Percentiles rank a stretch among this genome's conserved stretches.
Conservation (phyloP, 2,329 filamentous ascomycete species). For the Fusarium euwallaceae region DNA sequence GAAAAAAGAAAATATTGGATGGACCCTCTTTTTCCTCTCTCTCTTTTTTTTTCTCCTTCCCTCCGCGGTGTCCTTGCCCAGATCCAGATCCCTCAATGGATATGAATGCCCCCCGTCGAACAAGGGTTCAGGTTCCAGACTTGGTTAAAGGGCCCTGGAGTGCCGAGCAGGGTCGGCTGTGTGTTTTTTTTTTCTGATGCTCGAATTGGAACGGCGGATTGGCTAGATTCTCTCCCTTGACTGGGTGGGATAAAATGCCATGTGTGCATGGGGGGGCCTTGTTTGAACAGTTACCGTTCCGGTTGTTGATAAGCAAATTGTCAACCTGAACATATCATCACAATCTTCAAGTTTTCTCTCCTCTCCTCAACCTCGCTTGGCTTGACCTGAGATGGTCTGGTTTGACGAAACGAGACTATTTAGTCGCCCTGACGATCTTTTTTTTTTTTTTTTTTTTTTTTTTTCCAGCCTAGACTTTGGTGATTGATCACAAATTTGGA, state of each 20-base stretch:
- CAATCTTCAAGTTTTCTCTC: not conserved
- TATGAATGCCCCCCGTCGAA: conserved; percentile 3
- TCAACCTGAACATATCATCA: not conserved
- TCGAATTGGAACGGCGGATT: conserved; percentile 21
- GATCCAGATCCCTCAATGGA: conserved; percentile 8
- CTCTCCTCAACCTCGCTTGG: not conserved
- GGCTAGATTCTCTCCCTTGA: not conserved
- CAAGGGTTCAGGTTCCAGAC: conserved; percentile 17
- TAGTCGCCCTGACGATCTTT: conserved; percentile 4
- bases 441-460: too few species aligned
- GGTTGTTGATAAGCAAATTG: conserved; percentile 2
- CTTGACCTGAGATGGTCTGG: not conserved
- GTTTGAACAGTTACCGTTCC: not conserved
- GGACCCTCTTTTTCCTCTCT: not conserved
- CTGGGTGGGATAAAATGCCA: not conserved
- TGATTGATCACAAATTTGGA: conserved; percentile 7
- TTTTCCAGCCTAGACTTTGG: not conserved
- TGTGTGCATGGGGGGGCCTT: not conserved
- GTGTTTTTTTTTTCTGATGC: not conserved
- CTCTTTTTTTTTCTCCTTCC: not conserved
- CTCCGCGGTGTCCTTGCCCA: not conserved
- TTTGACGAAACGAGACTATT: not conserved
- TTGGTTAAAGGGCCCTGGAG: conserved; percentile 11
- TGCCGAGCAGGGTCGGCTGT: not conserved
- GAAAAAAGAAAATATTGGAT: not conserved